Percentiles rank a stretch among this genome's conserved stretches.
These are phyloP conservation scores for Pisolithus marmoratus DNA, from an alignment of 768 basidiomycete genomes.

Conservation along the genomic window DNA sequence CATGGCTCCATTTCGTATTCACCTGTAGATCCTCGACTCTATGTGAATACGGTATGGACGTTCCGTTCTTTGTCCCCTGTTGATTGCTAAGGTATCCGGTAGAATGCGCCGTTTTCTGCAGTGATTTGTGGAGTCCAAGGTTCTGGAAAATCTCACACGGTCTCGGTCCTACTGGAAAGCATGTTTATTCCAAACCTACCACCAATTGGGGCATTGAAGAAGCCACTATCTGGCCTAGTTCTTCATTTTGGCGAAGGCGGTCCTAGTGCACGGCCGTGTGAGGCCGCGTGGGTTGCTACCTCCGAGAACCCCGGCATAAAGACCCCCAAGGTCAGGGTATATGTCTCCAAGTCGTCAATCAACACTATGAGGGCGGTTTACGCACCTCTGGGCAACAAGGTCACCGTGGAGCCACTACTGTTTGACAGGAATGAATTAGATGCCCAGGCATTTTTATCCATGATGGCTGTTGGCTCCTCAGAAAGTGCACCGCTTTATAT, in stretches of 20 bases:
- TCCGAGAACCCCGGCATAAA: constrained; percentile 29
- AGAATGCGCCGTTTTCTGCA: constrained; percentile 74
- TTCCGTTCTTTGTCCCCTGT: background rate
- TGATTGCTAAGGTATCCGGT: background rate
- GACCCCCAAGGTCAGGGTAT: constrained; percentile 39
- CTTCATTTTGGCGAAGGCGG: constrained; percentile 71
- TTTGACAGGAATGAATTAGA: constrained; percentile 60
- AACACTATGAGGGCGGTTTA: constrained; percentile 58
- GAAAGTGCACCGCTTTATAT: constrained; percentile 64
- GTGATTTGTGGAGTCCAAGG: constrained; percentile 76
- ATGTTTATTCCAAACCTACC: constrained; percentile 55
- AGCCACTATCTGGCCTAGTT: constrained; percentile 56
- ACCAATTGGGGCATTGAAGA: constrained; percentile 45
- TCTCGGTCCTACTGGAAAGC: constrained; percentile 62
- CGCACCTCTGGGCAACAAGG: constrained; percentile 40
- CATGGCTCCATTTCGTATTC: constrained; percentile 25
- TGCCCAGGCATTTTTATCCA: constrained; percentile 60
- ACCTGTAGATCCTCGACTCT: constrained; percentile 47
- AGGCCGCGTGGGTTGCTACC: constrained; percentile 56
- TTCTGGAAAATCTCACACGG: constrained; percentile 69
- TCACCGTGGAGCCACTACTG: constrained; percentile 49
- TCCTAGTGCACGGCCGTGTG: constrained; percentile 48
- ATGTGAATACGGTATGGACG: constrained; percentile 57
- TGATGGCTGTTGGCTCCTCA: constrained; percentile 66
- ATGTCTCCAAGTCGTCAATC: constrained; percentile 55